Evolutionary conservation across 2,329 filamentous ascomycete genomes (phyloP).

Genomic region (Penicillium sp.): DNA sequence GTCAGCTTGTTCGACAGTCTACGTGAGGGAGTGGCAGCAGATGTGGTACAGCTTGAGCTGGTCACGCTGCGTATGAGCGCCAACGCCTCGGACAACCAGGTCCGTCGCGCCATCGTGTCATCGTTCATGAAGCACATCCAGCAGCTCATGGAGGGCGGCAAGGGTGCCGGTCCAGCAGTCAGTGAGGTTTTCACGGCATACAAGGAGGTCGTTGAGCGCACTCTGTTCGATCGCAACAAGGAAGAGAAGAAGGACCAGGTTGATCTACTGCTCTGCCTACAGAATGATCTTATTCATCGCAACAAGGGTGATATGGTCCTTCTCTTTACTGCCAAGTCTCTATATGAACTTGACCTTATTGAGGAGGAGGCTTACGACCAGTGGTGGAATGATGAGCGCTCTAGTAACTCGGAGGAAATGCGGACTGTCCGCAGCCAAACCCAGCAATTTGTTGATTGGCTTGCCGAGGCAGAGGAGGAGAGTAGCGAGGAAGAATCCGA

Average conservation of each 20-base stretch:
- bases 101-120: constrained; percentile 79
- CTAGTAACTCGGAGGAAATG: constrained; percentile 67
- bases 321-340: constrained; percentile 73
- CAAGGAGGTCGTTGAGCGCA: constrained; percentile 58
- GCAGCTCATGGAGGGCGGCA: constrained; percentile 60
- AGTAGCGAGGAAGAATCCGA: constrained; percentile 64
- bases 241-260: constrained; percentile 66
- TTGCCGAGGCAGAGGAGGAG: constrained; percentile 70
- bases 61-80: constrained; percentile 88
- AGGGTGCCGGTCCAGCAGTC: constrained; percentile 63
- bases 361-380: constrained; percentile 83
- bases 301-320: constrained; percentile 66
- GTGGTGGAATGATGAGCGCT: constrained; percentile 81
- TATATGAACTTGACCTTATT: constrained; percentile 79
- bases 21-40: constrained; percentile 65
- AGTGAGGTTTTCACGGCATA: constrained; percentile 62
- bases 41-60: constrained; percentile 91
- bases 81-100: constrained; percentile 84
- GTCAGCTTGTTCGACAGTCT: constrained; percentile 83
- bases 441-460: constrained; percentile 75
- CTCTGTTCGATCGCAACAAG: constrained; percentile 56
- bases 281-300: constrained; percentile 70
- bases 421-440: constrained; percentile 68
- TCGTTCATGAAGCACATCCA: constrained; percentile 80
- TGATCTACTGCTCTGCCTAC: constrained; percentile 77